These are phyloP conservation scores for Sesbania bispinosa DNA, from an alignment of 306 rosid species.

Conservation along the genomic window DNA sequence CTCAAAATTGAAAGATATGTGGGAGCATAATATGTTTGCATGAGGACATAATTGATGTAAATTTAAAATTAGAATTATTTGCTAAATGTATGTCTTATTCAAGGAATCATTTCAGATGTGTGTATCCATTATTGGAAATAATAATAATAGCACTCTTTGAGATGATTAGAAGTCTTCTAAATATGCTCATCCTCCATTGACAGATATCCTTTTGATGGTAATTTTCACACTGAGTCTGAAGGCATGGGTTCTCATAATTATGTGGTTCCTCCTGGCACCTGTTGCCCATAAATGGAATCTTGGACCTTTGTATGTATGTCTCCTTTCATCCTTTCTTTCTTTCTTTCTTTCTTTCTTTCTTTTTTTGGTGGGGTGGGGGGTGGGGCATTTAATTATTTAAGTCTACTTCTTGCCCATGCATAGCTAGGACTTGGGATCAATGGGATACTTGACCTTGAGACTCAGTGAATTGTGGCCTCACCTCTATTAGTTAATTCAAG, in stretches of 20 bases:
- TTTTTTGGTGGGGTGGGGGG: background rate
- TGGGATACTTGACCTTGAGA: no score
- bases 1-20: background rate
- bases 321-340: background rate
- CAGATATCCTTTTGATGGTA: constrained; percentile 88
- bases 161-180: constrained; percentile 34
- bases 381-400: background rate
- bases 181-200: constrained; percentile 30
- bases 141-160: constrained; percentile 4
- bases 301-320: constrained; percentile 88
- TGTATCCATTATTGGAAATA: background rate
- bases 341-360: background rate
- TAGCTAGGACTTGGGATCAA: constrained; percentile 13
- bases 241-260: constrained; percentile 62
- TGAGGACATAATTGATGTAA: background rate
- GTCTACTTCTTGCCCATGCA: background rate
- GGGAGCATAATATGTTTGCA: constrained; percentile 21
- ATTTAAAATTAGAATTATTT: background rate
- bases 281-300: constrained; percentile 81
- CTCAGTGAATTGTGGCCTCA: no score
- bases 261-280: constrained; percentile 94
- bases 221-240: constrained; percentile 81
- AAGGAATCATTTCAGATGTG: constrained; percentile 4
- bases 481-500: background rate
- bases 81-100: background rate